phyloP scores from a whole-genome alignment of 1,284 basidiomycete species.

The Cutaneotrichosporon sp. region DNA sequence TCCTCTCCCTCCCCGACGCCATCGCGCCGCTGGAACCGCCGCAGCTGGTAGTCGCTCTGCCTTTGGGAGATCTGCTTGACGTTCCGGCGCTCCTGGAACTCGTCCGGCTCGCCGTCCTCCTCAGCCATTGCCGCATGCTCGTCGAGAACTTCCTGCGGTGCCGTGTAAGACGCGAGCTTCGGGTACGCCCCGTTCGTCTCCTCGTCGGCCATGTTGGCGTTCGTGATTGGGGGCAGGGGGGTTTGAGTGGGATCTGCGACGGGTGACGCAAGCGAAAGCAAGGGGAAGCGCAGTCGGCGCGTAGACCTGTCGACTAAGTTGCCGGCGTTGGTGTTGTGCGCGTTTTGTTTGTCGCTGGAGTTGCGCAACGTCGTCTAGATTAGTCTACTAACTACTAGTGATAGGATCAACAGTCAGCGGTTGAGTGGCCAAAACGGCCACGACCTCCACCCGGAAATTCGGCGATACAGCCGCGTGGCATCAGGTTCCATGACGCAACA shows the following conservation, averaged over 20 bases:
- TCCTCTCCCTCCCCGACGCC: slow-evolving; percentile 62
- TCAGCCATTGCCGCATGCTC: slow-evolving; percentile 91
- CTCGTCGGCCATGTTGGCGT: slow-evolving; percentile 24
- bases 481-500: background rate
- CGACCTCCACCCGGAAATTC: slow-evolving; percentile 12
- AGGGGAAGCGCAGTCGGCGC: background rate
- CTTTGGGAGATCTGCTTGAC: slow-evolving; percentile 90
- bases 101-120: slow-evolving; percentile 87
- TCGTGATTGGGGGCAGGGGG: background rate
- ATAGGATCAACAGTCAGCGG: background rate
- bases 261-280: background rate
- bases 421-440: slow-evolving; percentile 2
- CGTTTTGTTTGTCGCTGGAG: background rate
- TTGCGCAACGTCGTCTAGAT: background rate
- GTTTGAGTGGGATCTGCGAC: background rate
- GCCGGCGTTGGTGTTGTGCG: background rate
- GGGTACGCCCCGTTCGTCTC: slow-evolving; percentile 36
- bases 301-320: background rate
- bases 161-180: slow-evolving; percentile 82
- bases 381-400: background rate
- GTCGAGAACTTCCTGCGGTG: slow-evolving; percentile 87
- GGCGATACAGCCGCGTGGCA: slow-evolving; percentile 14
- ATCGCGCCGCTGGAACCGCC: slow-evolving; percentile 76
- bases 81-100: slow-evolving; percentile 87
- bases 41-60: slow-evolving; percentile 93